These are phyloP conservation scores for Pseudocercospora fuligena DNA, from an alignment of 2,329 filamentous ascomycete species.

Conservation along the genomic window DNA sequence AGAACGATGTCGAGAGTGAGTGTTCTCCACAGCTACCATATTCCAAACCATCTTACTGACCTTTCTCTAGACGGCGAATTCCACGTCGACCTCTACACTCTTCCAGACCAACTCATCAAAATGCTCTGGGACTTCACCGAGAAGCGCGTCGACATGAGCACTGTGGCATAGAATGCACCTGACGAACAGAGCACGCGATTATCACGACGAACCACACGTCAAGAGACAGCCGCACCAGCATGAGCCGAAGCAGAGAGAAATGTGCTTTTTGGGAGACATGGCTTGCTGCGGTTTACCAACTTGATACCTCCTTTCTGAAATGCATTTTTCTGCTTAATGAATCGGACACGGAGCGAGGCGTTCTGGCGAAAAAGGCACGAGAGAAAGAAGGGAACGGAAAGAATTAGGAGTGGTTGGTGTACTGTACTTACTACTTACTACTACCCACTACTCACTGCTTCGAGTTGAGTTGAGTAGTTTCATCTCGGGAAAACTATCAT, in stretches of 20 bases:
- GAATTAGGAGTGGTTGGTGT: not conserved
- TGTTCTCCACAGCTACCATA: conserved; percentile 3
- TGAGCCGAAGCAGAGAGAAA: not conserved
- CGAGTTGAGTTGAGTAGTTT: not conserved
- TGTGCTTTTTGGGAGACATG: too few species aligned
- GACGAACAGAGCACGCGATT: not conserved
- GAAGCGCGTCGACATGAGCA: conserved; percentile 42
- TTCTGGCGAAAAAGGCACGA: not conserved
- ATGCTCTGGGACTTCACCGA: conserved; percentile 89
- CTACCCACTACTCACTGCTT: not conserved
- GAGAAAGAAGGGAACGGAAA: not conserved
- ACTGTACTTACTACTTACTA: conserved; percentile 2
- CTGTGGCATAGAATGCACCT: conserved; percentile 27
- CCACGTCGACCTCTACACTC: conserved; percentile 96
- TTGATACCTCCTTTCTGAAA: not conserved
- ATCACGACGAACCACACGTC: not conserved
- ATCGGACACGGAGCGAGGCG: not conserved
- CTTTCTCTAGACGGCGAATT: conserved; percentile 79
- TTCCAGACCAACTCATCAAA: conserved; percentile 85
- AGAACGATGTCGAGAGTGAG: conserved; percentile 91
- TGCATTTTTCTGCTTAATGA: not conserved
- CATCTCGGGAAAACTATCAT: not conserved
- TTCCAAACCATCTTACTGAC: conserved; percentile 19
- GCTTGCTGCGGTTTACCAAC: not conserved
- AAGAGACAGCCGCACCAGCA: not conserved